Percentiles rank a stretch among this genome's conserved stretches.
These are phyloP conservation scores for Gossypium schwendimanii DNA, from an alignment of 441 rosid species.

Conservation along the genomic window DNA sequence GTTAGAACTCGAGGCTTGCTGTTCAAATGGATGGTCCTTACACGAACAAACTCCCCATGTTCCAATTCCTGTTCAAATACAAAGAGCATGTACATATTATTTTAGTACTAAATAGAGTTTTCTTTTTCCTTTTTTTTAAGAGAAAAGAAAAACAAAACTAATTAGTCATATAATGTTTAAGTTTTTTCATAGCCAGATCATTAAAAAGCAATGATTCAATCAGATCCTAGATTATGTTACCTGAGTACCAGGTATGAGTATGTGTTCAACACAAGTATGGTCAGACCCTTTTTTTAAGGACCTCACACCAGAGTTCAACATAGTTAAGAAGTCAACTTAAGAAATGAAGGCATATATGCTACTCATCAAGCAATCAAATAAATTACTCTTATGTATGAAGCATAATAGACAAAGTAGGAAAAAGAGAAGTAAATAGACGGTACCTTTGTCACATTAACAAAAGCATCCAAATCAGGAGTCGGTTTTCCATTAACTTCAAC, in stretches of 20 bases:
- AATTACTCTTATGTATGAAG: not conserved
- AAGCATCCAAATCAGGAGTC: conserved; percentile 75
- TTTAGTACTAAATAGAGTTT: not conserved
- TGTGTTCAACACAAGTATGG: not conserved
- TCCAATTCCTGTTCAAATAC: conserved; percentile 55
- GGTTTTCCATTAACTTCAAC: conserved; percentile 86
- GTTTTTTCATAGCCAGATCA: not conserved
- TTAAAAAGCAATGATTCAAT: not conserved
- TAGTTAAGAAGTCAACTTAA: not conserved
- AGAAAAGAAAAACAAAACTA: no score
- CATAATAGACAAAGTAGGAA: not conserved
- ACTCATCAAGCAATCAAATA: not conserved
- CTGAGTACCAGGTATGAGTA: not conserved
- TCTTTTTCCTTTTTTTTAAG: not conserved
- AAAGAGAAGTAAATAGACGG: not conserved
- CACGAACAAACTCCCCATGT: conserved; percentile 81
- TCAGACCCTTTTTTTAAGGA: not conserved
- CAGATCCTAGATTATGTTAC: no score
- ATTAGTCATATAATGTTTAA: not conserved
- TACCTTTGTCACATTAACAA: conserved; percentile 75
- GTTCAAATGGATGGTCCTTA: conserved; percentile 70
- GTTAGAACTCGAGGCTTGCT: conserved; percentile 91
- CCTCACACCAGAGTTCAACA: not conserved
- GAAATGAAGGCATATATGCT: not conserved
- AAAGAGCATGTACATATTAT: not conserved